Evolutionary conservation across 371 early-diverging fungal genomes (phyloP).

Genomic region (Haplosporangium sp.): DNA sequence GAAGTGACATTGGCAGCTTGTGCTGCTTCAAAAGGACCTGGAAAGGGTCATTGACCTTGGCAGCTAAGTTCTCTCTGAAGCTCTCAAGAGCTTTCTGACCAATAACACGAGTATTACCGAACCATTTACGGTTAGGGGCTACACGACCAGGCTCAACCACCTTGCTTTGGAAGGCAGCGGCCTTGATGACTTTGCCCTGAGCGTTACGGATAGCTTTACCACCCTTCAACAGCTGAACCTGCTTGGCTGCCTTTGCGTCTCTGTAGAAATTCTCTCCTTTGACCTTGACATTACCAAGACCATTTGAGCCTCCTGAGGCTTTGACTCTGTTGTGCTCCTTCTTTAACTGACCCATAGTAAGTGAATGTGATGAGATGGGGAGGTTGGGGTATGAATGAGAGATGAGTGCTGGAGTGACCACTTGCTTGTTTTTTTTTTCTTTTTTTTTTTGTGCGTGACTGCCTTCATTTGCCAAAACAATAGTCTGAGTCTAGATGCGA

Average conservation of each 20-base stretch:
- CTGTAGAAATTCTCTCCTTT: conserved; percentile 98
- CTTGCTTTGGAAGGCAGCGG: conserved; percentile 92
- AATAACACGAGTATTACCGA: conserved; percentile 97
- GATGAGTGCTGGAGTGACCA: background rate
- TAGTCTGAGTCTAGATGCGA: background rate
- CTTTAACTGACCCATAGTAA: conserved; percentile 73
- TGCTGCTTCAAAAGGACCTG: conserved; percentile 95
- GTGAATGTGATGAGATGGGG: conserved; percentile 1
- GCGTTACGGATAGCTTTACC: conserved; percentile 91
- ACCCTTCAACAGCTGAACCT: conserved; percentile 93
- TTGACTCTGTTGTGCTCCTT: conserved; percentile 74
- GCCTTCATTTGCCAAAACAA: conserved; percentile 1
- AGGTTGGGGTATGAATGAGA: background rate
- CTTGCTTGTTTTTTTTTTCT: conserved; percentile 12
- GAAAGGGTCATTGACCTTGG: conserved; percentile 95
- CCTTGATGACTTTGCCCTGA: conserved; percentile 95
- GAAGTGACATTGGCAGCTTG: conserved; percentile 97
- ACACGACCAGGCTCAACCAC: conserved; percentile 87
- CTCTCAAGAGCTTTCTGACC: conserved; percentile 91
- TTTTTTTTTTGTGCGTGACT: conserved; percentile 28
- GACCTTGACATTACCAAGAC: conserved; percentile 77
- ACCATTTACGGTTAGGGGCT: conserved; percentile 98
- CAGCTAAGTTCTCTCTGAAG: conserved; percentile 92
- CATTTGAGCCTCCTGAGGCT: conserved; percentile 62
- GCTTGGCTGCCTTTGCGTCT: conserved; percentile 92